Evolutionary conservation across 2,329 filamentous ascomycete species (phyloP).

Genomic region (Elsinoe arachidis): DNA sequence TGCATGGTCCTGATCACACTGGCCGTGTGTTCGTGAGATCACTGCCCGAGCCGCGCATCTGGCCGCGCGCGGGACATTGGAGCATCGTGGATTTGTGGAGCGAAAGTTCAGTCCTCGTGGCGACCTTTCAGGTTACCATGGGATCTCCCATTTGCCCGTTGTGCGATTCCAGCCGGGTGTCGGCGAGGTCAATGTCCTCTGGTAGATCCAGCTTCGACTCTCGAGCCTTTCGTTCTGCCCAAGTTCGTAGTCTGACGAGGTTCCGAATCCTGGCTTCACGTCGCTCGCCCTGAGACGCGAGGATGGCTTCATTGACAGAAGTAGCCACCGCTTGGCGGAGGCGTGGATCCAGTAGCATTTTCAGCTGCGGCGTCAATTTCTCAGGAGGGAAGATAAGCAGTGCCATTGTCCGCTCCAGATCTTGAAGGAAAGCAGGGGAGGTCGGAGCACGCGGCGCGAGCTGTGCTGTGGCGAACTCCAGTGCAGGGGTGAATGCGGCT

Average conservation of each 20-base stretch:
- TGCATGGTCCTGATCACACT: too few relatives aligned
- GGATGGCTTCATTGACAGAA: slow-evolving; percentile 79
- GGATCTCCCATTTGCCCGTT: slow-evolving; percentile 28
- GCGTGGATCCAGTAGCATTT: slow-evolving; percentile 66
- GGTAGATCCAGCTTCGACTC: slow-evolving; percentile 35
- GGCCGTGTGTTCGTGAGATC: too few relatives aligned
- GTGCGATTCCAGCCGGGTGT: slow-evolving; percentile 19
- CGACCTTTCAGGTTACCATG: slow-evolving; percentile 21
- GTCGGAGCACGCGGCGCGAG: slow-evolving; percentile 79
- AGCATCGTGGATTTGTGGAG: background rate
- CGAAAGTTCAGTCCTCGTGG: background rate
- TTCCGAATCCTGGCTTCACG: slow-evolving; percentile 75
- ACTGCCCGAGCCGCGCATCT: too few relatives aligned
- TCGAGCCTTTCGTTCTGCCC: slow-evolving; percentile 63
- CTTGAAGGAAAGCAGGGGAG: slow-evolving; percentile 70
- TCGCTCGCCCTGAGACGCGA: slow-evolving; percentile 61
- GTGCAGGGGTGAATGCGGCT: slow-evolving; percentile 66
- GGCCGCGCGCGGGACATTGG: too few relatives aligned
- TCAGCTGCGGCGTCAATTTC: slow-evolving; percentile 65
- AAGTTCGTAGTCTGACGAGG: slow-evolving; percentile 72
- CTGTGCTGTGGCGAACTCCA: slow-evolving; percentile 80
- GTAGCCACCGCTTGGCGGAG: slow-evolving; percentile 77
- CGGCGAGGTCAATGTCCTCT: slow-evolving; percentile 32
- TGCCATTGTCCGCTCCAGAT: slow-evolving; percentile 87
- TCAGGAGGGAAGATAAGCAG: slow-evolving; percentile 82